These are phyloP conservation scores for Babesia bovis DNA, from an alignment of 169 alveolate species.

Conservation along the genomic window DNA sequence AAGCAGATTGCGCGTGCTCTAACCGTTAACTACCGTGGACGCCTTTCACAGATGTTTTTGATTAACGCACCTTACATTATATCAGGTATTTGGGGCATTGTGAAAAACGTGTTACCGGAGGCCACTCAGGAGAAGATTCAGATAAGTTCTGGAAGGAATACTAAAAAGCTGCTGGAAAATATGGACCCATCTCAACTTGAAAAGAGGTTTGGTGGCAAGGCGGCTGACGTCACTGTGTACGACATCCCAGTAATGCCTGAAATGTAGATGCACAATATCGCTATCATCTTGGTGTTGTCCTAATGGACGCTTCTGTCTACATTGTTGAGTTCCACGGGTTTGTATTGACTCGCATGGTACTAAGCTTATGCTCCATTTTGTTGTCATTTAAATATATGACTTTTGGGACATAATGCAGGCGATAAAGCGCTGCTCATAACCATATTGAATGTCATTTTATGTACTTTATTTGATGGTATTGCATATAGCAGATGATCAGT, in stretches of 20 bases:
- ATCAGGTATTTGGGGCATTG: conserved; percentile 60
- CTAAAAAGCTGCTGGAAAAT: conserved; percentile 54
- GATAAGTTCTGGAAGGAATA: conserved; percentile 54
- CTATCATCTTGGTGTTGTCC: too few species aligned
- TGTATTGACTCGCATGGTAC: too few species aligned
- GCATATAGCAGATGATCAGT: too few species aligned
- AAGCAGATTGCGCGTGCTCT: conserved; percentile 71
- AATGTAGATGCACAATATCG: conserved; percentile 22
- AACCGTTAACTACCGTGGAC: conserved; percentile 67
- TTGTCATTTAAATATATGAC: too few species aligned
- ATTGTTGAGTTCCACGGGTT: too few species aligned
- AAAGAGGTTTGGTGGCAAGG: conserved; percentile 60
- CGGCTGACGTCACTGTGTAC: conserved; percentile 54
- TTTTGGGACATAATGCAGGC: too few species aligned
- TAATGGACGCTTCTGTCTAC: too few species aligned
- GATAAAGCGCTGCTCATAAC: too few species aligned
- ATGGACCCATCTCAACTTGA: conserved; percentile 63
- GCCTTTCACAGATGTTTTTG: conserved; percentile 60
- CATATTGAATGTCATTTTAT: too few species aligned
- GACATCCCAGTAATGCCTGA: conserved; percentile 68
- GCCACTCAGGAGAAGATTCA: conserved; percentile 62
- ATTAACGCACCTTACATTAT: conserved; percentile 65
- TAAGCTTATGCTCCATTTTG: too few species aligned
- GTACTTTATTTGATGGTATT: too few species aligned
- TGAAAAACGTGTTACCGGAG: conserved; percentile 57